Evolutionary conservation across 2,329 filamentous ascomycete species (phyloP), one percentile per base, ranked within the genome.

Genomic region (Trichoderma sp.): DNA sequence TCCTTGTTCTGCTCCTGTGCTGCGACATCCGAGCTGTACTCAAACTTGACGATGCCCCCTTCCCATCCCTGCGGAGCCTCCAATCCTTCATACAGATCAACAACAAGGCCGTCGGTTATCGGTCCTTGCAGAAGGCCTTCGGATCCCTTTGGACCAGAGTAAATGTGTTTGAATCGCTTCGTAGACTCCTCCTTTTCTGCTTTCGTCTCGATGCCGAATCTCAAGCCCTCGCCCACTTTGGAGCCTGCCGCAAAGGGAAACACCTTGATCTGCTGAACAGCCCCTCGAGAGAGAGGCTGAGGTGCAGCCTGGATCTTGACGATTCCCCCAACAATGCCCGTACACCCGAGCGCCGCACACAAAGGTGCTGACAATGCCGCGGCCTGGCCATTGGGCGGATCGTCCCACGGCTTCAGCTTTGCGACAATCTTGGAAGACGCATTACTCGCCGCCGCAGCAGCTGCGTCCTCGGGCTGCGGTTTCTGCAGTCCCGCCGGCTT

Each of bases 131-230:
- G 80, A 19, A 98, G 76, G 1, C 90, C 87, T 24, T 85, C 84
- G 0, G 79, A 74, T 10, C 75, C 80, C 44, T 81, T 83, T 34
- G 80, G 74, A 34, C 81, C 83, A 21, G 87, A 85, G 70, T 95
- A 95, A 3, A 92, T 84, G 12, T 88, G 84, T 68, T 87, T 86
- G 67, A 97, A 88, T 50, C 86, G 86, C 72, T 90, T 89, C 15
- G 86, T 81, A 3, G 88, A 87, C 69, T 93, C 92, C 72, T 96
- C 92, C 60, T 89, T 88, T 70, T 95, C 91, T 6, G 90, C 85
- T 71, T 92, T 91, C 0, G 92, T 91, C 71, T 97, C 92, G 15
- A 93, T 92, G 5, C 94, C 94, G 73, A 98, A 96, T 71, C 88
- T 92, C 24, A 97, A 81, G 0, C 89, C 90, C 52, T 89, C 83